Evolutionary conservation across 805 yeast species (phyloP).

Genomic region (Scheffersomyces ergatensis): DNA sequence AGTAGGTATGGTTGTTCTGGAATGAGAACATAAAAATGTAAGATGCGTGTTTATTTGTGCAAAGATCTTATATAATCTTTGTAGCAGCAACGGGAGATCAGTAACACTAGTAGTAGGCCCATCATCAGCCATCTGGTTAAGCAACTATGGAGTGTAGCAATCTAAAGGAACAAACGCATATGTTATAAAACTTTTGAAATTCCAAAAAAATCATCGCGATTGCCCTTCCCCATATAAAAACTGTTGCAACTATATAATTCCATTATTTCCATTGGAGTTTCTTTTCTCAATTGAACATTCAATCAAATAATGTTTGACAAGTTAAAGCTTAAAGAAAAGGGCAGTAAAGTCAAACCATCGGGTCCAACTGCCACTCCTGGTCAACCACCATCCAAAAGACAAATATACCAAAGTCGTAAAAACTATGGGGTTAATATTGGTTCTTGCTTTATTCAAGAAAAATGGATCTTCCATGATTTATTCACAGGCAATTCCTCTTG

Average conservation of each 20-base stretch:
- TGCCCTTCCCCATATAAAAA: neutral
- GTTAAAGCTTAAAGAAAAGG: conserved; percentile 29
- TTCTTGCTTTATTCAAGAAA: conserved; percentile 73
- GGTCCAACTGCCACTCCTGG: conserved; percentile 25
- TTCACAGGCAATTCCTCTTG: conserved; percentile 54
- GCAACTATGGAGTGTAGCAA: too few species aligned
- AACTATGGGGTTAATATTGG: conserved; percentile 89
- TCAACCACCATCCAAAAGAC: conserved; percentile 33
- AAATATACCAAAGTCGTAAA: conserved; percentile 57
- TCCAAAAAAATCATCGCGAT: too few species aligned
- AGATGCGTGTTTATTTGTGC: conserved; percentile 35
- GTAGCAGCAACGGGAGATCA: conserved; percentile 2
- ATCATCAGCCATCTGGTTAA: neutral
- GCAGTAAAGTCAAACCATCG: conserved; percentile 18
- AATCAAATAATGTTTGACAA: conserved; percentile 30
- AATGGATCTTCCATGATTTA: conserved; percentile 67
- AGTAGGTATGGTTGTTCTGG: conserved; percentile 31
- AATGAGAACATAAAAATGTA: conserved; percentile 37
- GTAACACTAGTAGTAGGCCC: neutral
- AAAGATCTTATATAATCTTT: conserved; percentile 17
- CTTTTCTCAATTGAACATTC: too few species aligned
- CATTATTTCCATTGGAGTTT: too few species aligned
- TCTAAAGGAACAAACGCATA: too few species aligned
- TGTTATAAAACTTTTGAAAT: too few species aligned
- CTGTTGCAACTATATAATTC: too few species aligned